Evolutionary conservation across 2,329 filamentous ascomycete genomes (phyloP), one percentile per base, ranked within the genome.

Genomic region (Aureobasidium sp.): DNA sequence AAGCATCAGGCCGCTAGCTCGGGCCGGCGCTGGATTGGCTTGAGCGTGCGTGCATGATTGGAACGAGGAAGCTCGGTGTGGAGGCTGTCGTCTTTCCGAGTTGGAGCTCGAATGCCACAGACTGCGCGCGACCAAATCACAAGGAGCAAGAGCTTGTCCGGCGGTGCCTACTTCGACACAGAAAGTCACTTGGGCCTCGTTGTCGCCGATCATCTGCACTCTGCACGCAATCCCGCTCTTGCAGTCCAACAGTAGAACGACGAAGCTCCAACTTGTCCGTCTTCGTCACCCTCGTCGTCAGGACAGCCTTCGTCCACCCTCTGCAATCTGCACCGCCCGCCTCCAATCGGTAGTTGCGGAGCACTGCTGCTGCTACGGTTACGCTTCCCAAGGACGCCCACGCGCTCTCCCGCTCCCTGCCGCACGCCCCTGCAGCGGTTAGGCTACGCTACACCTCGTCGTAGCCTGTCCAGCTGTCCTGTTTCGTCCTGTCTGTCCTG

Each of bases 151-250:
- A 24, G 53, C 41, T 46, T 46, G 53, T 57, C 53, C 37, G 55
- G 55, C 55, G 44, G 17, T 60, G 43, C 57, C 46, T 60, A 50
- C 43, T 60, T 60, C 46, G 46, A 62, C 60, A 56, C 60, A 62
- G 41, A 55, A 10, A 53, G 60, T 62, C 60, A 62, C 26, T 62
- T 50, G 59, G 37, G 26, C 47, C 37, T 15, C n/a, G 26, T 36
- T 24, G 10, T 10, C 63, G 70, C 72, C 77, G 76, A 80, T 81
- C 78, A 81, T 80, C 78, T 81, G 79, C 78, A 80, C 62, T 39
- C 61, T 56, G 61, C 51, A 62, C 76, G 74, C 73, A 75, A 79
- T 78, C 76, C 43, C 59, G 48, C 59, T 39, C 59, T 27, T 46
- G 59, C 59, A 52, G 59, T 53, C 46, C 34, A 39, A 26, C 29